A percentile compares a stretch with the other conserved stretches of the same genome.
Evolutionary conservation across 1,284 basidiomycete species (phyloP).

Genomic region (Sporisorium graminicola): DNA sequence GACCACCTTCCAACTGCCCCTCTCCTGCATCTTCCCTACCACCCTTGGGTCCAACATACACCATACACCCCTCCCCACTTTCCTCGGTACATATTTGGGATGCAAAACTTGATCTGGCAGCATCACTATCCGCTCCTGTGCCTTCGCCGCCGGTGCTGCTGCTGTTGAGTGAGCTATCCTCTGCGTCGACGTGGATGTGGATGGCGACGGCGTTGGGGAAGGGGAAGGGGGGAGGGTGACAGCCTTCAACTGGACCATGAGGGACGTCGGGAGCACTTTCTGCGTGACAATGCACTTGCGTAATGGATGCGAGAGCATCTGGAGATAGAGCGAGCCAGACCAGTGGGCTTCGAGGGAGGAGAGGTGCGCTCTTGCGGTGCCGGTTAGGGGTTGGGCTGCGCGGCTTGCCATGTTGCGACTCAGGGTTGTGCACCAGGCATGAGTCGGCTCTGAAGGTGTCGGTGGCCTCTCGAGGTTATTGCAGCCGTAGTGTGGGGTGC

Average conservation of each 20-base stretch:
- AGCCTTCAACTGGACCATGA: constrained; percentile 37
- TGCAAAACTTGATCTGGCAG: constrained; percentile 30
- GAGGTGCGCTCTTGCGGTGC: constrained; percentile 1
- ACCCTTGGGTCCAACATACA: constrained; percentile 15
- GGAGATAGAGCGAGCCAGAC: constrained; percentile 25
- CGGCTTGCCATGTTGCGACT: background rate
- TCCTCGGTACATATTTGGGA: constrained; percentile 7
- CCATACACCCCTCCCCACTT: constrained; percentile 22
- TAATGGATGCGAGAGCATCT: constrained; percentile 26
- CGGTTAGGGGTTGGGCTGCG: background rate
- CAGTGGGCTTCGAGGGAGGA: constrained; percentile 19
- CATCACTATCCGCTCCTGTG: constrained; percentile 9
- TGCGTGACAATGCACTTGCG: constrained; percentile 42
- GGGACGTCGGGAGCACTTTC: constrained; percentile 25
- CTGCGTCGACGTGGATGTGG: too few relatives aligned
- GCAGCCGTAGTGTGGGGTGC: too few relatives aligned
- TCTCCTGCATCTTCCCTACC: background rate
- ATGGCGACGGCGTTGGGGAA: background rate
- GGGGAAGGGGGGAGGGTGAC: constrained; percentile 3
- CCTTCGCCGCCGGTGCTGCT: background rate
- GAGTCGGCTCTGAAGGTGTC: too few relatives aligned
- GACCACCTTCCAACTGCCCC: constrained; percentile 6
- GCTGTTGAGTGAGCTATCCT: too few relatives aligned
- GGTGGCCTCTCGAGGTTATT: too few relatives aligned
- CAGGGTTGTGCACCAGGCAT: too few relatives aligned